phyloP scores from a whole-genome alignment of 192 early-diverging fungal genomes.

The Nowakowskiella sp. region DNA sequence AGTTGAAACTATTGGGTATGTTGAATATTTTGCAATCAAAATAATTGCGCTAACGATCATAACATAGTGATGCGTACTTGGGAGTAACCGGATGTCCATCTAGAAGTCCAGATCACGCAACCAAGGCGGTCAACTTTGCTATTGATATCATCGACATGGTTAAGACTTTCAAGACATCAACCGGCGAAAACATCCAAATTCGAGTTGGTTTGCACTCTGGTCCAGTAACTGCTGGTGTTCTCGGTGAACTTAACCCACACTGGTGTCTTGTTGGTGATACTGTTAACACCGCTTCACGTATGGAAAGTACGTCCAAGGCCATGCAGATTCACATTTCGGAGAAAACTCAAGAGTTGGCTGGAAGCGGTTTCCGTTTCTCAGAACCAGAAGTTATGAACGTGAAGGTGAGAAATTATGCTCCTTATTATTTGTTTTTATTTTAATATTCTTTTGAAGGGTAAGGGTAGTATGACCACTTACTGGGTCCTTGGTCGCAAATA shows the following conservation, averaged over 20 bases:
- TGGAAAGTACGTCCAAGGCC: constrained; percentile 35
- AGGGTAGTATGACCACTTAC: constrained; percentile 33
- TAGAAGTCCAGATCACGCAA: constrained; percentile 9
- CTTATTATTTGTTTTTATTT: not conserved
- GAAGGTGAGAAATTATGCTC: constrained; percentile 3
- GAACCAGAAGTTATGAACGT: constrained; percentile 8
- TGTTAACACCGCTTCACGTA: constrained; percentile 35
- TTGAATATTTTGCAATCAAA: not conserved
- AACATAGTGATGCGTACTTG: constrained; percentile 6
- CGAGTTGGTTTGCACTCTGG: constrained; percentile 36
- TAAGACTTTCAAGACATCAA: constrained; percentile 22
- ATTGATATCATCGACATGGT: constrained; percentile 33
- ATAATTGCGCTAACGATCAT: not conserved
- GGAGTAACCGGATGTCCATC: constrained; percentile 7
- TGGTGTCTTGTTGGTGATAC: constrained; percentile 42
- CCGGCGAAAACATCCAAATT: constrained; percentile 32
- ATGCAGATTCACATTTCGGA: constrained; percentile 35
- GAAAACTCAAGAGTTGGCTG: constrained; percentile 15
- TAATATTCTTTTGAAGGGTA: constrained; percentile 16
- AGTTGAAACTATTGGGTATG: constrained; percentile 41
- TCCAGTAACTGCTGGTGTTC: constrained; percentile 36
- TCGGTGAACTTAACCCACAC: constrained; percentile 35
- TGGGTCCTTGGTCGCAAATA: constrained; percentile 15
- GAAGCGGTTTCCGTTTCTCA: constrained; percentile 1
- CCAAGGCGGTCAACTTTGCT: constrained; percentile 15